A percentile compares a stretch with the other conserved stretches of the same genome.
Conservation (phyloP, 1,284 basidiomycete species). For the Fomitopsis palustris region DNA sequence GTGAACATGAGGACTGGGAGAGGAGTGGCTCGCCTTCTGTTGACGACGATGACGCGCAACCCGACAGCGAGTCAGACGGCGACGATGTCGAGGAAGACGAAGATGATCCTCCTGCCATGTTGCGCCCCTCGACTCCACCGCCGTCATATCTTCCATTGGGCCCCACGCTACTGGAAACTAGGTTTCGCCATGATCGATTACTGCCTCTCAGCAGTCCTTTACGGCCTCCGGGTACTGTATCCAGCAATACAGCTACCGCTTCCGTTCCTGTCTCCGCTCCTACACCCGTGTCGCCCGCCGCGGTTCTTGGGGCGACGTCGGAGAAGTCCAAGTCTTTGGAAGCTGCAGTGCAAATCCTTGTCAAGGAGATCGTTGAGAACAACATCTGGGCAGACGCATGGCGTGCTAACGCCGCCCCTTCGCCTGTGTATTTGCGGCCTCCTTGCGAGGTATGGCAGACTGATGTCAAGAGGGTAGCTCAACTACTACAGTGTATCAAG, state of each 20-base stretch:
- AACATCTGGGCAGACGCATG: slow-evolving; percentile 64
- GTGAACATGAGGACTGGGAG: slow-evolving; percentile 46
- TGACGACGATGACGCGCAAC: slow-evolving; percentile 22
- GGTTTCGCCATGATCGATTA: slow-evolving; percentile 59
- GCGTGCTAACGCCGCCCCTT: slow-evolving; percentile 39
- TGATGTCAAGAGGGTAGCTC: slow-evolving; percentile 44
- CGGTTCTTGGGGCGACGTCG: slow-evolving; percentile 51
- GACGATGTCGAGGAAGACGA: slow-evolving; percentile 15
- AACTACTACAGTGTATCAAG: slow-evolving; percentile 26
- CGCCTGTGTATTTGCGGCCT: slow-evolving; percentile 16
- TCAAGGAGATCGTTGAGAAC: slow-evolving; percentile 67
- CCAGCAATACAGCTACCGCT: slow-evolving; percentile 37
- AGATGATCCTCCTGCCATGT: slow-evolving; percentile 32
- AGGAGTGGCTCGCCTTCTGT: slow-evolving; percentile 24
- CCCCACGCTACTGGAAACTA: slow-evolving; percentile 57
- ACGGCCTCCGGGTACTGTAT: slow-evolving; percentile 49
- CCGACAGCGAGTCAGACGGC: slow-evolving; percentile 37
- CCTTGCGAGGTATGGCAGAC: slow-evolving; percentile 47
- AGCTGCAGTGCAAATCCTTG: slow-evolving; percentile 54
- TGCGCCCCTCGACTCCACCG: slow-evolving; percentile 63
- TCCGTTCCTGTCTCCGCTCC: slow-evolving; percentile 55
- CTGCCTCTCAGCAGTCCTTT: slow-evolving; percentile 57
- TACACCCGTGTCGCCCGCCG: slow-evolving; percentile 75
- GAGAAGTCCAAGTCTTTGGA: slow-evolving; percentile 67
- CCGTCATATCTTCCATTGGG: slow-evolving; percentile 68